Conservation (phyloP, 164 flowering plant genomes). For the Euptelea pleiosperma region DNA sequence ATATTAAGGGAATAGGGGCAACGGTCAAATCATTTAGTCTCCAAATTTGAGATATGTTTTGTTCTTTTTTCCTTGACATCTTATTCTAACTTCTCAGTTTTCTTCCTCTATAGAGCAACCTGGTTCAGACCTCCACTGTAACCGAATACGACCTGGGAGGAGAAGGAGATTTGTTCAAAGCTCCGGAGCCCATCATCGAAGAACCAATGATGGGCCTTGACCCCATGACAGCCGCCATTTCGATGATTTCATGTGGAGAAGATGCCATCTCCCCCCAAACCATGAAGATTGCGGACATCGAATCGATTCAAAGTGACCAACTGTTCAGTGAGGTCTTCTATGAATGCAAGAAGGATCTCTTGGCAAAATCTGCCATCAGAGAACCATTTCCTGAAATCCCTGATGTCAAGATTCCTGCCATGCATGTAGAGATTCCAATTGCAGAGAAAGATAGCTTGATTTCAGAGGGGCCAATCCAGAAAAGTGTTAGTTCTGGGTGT, state of each 20-base stretch:
- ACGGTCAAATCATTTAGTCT: no score
- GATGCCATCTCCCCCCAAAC: conserved; percentile 59
- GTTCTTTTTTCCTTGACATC: neutral
- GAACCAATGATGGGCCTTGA: conserved; percentile 52
- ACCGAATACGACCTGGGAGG: conserved; percentile 78
- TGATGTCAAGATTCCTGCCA: conserved; percentile 42
- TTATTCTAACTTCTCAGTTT: conserved; percentile 7
- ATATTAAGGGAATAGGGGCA: no score
- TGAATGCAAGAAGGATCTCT: conserved; percentile 73
- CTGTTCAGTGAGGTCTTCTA: conserved; percentile 67
- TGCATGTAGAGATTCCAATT: conserved; percentile 26
- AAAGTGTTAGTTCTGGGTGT: conserved; percentile 71
- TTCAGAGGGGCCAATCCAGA: conserved; percentile 36
- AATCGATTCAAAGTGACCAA: conserved; percentile 45
- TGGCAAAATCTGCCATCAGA: conserved; percentile 56
- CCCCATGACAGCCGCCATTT: conserved; percentile 64
- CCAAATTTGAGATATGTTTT: neutral
- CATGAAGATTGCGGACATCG: conserved; percentile 49
- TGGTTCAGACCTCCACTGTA: conserved; percentile 41
- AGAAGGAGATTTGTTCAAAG: conserved; percentile 91
- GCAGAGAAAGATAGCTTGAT: conserved; percentile 23
- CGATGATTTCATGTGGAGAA: conserved; percentile 78
- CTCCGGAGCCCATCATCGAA: conserved; percentile 76
- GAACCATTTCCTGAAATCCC: conserved; percentile 41
- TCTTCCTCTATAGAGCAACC: conserved; percentile 33